Percentiles rank a stretch among this genome's conserved stretches.
phyloP scores from a whole-genome alignment of 805 yeast genomes.

The Jamesozyma spencerorum region DNA sequence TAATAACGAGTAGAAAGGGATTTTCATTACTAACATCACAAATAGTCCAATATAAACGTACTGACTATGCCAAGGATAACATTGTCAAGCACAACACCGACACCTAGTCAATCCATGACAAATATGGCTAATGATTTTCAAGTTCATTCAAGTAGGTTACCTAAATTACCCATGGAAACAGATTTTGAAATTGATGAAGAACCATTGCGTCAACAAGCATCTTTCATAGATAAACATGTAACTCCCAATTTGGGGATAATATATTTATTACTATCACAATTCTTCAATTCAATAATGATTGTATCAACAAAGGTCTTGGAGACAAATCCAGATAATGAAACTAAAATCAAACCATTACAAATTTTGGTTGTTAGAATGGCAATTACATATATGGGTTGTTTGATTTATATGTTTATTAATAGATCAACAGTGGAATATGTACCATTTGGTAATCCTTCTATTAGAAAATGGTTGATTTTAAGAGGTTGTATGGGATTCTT shows the following conservation, averaged over 20 bases:
- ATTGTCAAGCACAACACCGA: background rate
- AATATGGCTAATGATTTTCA: background rate
- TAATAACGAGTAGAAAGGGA: no score
- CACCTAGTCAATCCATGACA: background rate
- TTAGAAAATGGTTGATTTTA: slow-evolving; percentile 43
- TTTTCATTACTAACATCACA: no score
- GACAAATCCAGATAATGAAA: slow-evolving; percentile 35
- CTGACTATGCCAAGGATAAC: background rate
- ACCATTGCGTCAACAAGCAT: slow-evolving; percentile 1
- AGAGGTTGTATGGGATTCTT: slow-evolving; percentile 70
- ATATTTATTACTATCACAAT: slow-evolving; percentile 51
- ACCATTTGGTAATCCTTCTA: slow-evolving; percentile 59
- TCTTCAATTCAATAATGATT: slow-evolving; percentile 71
- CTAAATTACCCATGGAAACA: no score
- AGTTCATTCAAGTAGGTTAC: no score
- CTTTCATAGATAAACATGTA: slow-evolving; percentile 11
- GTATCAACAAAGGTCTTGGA: slow-evolving; percentile 67
- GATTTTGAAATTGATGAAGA: slow-evolving; percentile 1
- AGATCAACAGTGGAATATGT: slow-evolving; percentile 41
- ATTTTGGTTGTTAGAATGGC: slow-evolving; percentile 70
- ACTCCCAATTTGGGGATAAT: slow-evolving; percentile 45
- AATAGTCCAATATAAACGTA: no score
- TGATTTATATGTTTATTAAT: slow-evolving; percentile 43
- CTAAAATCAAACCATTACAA: slow-evolving; percentile 68
- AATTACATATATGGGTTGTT: slow-evolving; percentile 55